These are phyloP conservation scores for Sesbania bispinosa DNA, from an alignment of 306 rosid species.

Conservation along the genomic window DNA sequence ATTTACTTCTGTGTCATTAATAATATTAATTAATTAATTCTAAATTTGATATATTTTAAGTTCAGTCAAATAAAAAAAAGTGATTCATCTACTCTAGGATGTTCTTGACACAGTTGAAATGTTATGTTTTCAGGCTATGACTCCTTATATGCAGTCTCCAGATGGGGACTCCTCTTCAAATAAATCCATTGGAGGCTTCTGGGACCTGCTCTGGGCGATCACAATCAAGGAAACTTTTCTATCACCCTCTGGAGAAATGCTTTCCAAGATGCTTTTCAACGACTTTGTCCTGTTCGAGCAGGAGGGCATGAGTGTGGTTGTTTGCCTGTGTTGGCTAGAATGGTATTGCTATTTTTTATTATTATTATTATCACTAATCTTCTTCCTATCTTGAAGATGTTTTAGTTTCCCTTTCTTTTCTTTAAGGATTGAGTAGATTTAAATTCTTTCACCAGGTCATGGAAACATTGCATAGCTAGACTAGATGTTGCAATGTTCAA, in stretches of 20 bases:
- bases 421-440: conserved; percentile 22
- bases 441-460: conserved; percentile 61
- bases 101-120: background rate
- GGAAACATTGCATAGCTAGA: conserved; percentile 82
- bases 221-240: conserved; percentile 83
- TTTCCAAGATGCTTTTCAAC: conserved; percentile 84
- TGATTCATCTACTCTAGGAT: background rate
- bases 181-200: conserved; percentile 42
- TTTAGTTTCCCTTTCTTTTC: conserved; percentile 6
- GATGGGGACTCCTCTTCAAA: conserved; percentile 36
- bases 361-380: background rate
- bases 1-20: background rate
- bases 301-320: conserved; percentile 98
- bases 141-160: conserved; percentile 88
- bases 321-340: conserved; percentile 78
- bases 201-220: conserved; percentile 88
- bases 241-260: conserved; percentile 77
- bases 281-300: conserved; percentile 93
- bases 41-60: background rate
- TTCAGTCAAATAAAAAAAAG: background rate
- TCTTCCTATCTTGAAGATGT: conserved; percentile 10
- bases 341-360: conserved; percentile 45
- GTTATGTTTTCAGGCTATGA: conserved; percentile 66
- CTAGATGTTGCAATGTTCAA: conserved; percentile 95
- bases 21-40: background rate